Conservation (phyloP, 2,329 filamentous ascomycete genomes). For the Fusarium penzigii region DNA sequence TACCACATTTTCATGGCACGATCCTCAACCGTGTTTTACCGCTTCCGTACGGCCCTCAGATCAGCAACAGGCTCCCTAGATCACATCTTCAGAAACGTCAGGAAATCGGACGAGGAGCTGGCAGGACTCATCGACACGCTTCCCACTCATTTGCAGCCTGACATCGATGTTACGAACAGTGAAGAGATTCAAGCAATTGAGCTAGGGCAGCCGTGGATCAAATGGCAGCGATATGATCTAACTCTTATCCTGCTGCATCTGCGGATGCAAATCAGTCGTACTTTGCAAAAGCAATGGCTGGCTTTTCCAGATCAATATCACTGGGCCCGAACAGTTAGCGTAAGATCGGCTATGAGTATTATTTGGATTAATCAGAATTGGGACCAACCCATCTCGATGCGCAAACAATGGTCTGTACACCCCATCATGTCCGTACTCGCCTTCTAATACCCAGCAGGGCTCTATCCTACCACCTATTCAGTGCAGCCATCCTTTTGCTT, state of each 20-base stretch:
- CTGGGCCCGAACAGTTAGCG: slow-evolving; percentile 8
- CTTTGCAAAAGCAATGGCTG: slow-evolving; percentile 9
- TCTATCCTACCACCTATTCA: slow-evolving; percentile 8
- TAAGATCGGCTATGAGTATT: slow-evolving; percentile 8
- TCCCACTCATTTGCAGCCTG: slow-evolving; percentile 5
- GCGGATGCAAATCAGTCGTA: slow-evolving; percentile 9
- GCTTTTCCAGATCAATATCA: slow-evolving; percentile 4
- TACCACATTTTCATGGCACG: slow-evolving; percentile 11
- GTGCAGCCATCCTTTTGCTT: slow-evolving; percentile 3
- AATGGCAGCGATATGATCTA: slow-evolving; percentile 15
- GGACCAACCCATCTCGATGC: slow-evolving; percentile 12
- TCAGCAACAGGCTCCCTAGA: background rate
- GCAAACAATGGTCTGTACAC: slow-evolving; percentile 11
- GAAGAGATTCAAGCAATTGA: slow-evolving; percentile 6
- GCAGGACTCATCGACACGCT: slow-evolving; percentile 7
- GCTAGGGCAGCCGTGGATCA: slow-evolving; percentile 9
- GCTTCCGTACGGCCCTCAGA: slow-evolving; percentile 4
- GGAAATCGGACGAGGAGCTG: slow-evolving; percentile 4
- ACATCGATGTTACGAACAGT: slow-evolving; percentile 1
- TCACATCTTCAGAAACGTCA: slow-evolving; percentile 1
- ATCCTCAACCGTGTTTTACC: slow-evolving; percentile 3
- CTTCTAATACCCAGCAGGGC: background rate
- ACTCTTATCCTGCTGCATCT: slow-evolving; percentile 13
- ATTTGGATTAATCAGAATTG: slow-evolving; percentile 15
- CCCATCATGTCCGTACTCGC: background rate